Evolutionary conservation across 2,329 filamentous ascomycete species (phyloP).

Genomic region (Cercospora brassicicola): DNA sequence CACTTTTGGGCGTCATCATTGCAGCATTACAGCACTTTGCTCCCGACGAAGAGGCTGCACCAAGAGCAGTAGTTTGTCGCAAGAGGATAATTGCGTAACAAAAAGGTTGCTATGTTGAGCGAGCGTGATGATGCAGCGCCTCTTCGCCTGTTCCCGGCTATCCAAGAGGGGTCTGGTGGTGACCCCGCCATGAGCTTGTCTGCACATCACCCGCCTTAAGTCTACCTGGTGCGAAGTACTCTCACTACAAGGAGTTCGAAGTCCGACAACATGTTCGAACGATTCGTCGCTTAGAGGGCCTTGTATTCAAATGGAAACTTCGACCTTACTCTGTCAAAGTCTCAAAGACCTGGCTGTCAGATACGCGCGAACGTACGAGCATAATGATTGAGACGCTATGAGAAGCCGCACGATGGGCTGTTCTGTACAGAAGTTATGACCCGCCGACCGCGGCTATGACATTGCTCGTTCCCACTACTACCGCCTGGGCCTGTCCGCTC

Average conservation of each 20-base stretch:
- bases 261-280: neutral
- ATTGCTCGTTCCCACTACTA: neutral
- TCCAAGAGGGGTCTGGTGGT: neutral
- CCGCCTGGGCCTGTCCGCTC: neutral
- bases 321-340: neutral
- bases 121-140: neutral
- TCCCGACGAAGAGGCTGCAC: neutral
- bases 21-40: neutral
- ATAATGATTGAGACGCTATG: neutral
- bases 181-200: neutral
- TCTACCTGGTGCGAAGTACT: neutral
- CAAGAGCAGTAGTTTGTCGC: neutral
- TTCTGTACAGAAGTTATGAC: neutral
- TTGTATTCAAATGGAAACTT: neutral
- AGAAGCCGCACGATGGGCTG: neutral
- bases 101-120: neutral
- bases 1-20: conserved; percentile 14
- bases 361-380: neutral
- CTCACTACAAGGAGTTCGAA: neutral
- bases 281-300: neutral
- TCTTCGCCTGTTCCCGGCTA: neutral
- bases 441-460: neutral
- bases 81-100: neutral
- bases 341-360: neutral
- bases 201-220: neutral